Conservation (phyloP, 2,329 filamentous ascomycete genomes). For the Pseudogymnoascus sp. region DNA sequence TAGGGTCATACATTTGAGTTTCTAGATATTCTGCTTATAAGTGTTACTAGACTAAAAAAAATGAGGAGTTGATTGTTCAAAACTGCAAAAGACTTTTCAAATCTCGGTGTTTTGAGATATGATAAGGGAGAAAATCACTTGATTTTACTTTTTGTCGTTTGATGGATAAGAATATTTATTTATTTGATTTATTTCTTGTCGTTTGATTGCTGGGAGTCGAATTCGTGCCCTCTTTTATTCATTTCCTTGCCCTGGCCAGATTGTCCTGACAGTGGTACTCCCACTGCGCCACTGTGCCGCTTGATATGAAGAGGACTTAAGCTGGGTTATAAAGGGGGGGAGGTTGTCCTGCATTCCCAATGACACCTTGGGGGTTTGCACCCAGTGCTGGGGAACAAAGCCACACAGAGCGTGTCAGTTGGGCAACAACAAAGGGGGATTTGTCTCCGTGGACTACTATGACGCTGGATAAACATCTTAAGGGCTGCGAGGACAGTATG, state of each 20-base stretch:
- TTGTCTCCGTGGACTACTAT: background rate
- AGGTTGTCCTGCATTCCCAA: background rate
- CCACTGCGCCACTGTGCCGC: conserved; percentile 8
- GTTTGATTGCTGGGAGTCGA: background rate
- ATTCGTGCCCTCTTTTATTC: background rate
- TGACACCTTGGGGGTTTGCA: background rate
- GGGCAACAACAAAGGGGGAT: background rate
- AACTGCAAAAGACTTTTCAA: conserved; percentile 4
- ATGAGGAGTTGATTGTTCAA: background rate
- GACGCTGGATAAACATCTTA: background rate
- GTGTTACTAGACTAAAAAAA: background rate
- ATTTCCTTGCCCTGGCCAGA: conserved; percentile 4
- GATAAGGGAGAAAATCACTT: conserved; percentile 1
- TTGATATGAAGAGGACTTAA: background rate
- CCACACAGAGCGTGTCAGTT: background rate
- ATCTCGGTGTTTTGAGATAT: background rate
- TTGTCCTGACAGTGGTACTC: conserved; percentile 7
- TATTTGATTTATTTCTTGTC: background rate
- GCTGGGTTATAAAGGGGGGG: background rate
- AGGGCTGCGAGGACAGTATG: background rate
- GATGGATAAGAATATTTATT: background rate
- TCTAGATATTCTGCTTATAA: background rate
- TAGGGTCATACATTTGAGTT: background rate
- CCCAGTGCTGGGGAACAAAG: background rate
- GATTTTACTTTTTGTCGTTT: conserved; percentile 3